Evolutionary conservation across 495 filamentous ascomycete genomes (phyloP), one percentile per base, ranked within the genome.

Genomic region (Aspergillus heteromorphus): DNA sequence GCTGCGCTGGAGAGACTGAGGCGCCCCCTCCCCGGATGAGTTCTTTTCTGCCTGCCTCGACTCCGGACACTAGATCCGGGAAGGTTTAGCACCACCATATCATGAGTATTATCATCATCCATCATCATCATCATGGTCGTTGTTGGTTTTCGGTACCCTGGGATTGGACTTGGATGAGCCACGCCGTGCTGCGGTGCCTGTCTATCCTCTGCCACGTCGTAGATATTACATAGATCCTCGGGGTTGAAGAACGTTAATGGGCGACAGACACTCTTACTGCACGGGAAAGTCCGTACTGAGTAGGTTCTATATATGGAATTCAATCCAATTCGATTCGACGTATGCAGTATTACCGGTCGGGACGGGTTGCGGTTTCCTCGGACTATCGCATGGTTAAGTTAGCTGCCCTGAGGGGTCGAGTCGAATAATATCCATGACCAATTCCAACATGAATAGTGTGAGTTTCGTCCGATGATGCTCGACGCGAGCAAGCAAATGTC

Each of bases 121-220:
- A n/a, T n/a, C n/a, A n/a, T 48, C 10, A 48, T 48, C 14, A 23
- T 43, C 17, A 20, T 20, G 42, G 42, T 16, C 10, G n/a, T 20
- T 23, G 42, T 27, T 38, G 34, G 34, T n/a, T 14, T n/a, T 38
- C 34, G 31, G 8, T 23, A 5, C 42, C 20, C 16, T 31, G 11
- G 20, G 48, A 16, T 19, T 19, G 34, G 34, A 36, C 38, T 21
- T 50, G 20, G 50, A 34, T 40, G 21, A 58, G 56, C 51, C 51
- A 51, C 56, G 27, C 36, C 40, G 34, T 40, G 14, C 21, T 23
- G 42, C 38, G n/a, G 30, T 27, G 30, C 45, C 31, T 60, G 57
- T 18, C 42, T 45, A 10, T 25, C 16, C 36, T 45, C 31, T 60
- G 58, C 58, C 58, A 60, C 58, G 58, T 56, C 8, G 34, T 38